A percentile compares a stretch with the other conserved stretches of the same genome.
Evolutionary conservation across 1,284 basidiomycete species (phyloP).

Genomic region (Garcileccinum viscosum): DNA sequence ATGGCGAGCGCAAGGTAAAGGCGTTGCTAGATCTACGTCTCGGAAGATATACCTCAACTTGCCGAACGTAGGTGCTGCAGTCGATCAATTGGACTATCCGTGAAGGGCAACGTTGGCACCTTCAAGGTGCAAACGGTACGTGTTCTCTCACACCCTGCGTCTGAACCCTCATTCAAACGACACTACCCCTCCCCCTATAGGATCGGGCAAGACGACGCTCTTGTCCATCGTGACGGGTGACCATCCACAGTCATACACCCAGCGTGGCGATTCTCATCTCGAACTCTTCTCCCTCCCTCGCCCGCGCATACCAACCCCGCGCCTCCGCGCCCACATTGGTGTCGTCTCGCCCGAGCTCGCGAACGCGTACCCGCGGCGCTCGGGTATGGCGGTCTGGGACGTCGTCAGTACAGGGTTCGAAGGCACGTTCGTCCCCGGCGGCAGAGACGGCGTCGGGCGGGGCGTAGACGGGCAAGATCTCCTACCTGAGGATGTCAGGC

Average conservation of each 20-base stretch:
- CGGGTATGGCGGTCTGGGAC: slow-evolving; percentile 75
- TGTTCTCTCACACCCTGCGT: neutral
- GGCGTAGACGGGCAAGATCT: slow-evolving; percentile 38
- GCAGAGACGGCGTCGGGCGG: slow-evolving; percentile 52
- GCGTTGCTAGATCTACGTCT: slow-evolving; percentile 11
- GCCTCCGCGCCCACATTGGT: slow-evolving; percentile 69
- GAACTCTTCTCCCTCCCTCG: slow-evolving; percentile 76
- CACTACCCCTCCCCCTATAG: slow-evolving; percentile 43
- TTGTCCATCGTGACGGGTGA: slow-evolving; percentile 92
- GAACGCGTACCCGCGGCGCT: slow-evolving; percentile 86
- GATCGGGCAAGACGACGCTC: slow-evolving; percentile 95
- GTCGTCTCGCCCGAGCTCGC: slow-evolving; percentile 90
- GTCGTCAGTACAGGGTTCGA: slow-evolving; percentile 87
- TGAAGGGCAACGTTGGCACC: slow-evolving; percentile 85
- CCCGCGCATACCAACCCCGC: slow-evolving; percentile 62
- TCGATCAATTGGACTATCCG: slow-evolving; percentile 82
- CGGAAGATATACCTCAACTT: slow-evolving; percentile 6
- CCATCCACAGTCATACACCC: slow-evolving; percentile 92
- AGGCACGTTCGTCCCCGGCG: slow-evolving; percentile 72
- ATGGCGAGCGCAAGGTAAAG: slow-evolving; percentile 66
- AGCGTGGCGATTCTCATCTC: slow-evolving; percentile 66
- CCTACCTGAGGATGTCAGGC: slow-evolving; percentile 39
- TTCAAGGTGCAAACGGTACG: slow-evolving; percentile 85
- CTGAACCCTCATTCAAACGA: neutral
- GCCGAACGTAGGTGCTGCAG: slow-evolving; percentile 63